These are phyloP conservation scores for Lasiosphaeriaceae sp. DNA, from an alignment of 495 filamentous ascomycete genomes.

Conservation along the genomic window DNA sequence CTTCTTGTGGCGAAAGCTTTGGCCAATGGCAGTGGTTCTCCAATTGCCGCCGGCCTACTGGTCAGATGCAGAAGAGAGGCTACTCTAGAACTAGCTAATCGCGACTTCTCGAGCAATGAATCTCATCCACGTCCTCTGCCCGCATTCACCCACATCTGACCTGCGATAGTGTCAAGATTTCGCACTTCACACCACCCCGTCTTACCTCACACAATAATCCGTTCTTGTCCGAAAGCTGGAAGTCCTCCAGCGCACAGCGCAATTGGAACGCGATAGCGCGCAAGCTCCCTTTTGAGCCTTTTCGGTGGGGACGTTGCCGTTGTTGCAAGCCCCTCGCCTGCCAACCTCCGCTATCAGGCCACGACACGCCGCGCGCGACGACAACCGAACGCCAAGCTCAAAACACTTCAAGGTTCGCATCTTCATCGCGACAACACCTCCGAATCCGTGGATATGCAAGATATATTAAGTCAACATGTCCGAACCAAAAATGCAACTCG, in stretches of 20 bases:
- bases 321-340: neutral
- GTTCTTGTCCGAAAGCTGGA: too few species aligned
- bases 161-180: constrained; percentile 11
- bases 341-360: neutral
- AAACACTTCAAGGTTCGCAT: too few species aligned
- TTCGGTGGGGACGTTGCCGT: neutral
- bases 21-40: too few species aligned
- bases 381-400: constrained; percentile 1
- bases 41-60: too few species aligned
- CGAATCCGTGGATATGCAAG: constrained; percentile 28
- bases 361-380: neutral
- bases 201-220: too few species aligned
- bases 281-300: neutral
- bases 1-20: too few species aligned
- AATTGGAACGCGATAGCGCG: neutral
- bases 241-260: neutral
- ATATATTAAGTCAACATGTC: constrained; percentile 55
- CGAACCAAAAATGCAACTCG: constrained; percentile 76
- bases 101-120: constrained; percentile 18
- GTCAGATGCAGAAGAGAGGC: too few species aligned
- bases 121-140: constrained; percentile 21
- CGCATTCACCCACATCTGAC: too few species aligned
- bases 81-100: neutral
- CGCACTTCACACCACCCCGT: neutral
- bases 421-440: neutral